phyloP scores from a whole-genome alignment of 495 filamentous ascomycete genomes.

The Penicillium chermesinum region DNA sequence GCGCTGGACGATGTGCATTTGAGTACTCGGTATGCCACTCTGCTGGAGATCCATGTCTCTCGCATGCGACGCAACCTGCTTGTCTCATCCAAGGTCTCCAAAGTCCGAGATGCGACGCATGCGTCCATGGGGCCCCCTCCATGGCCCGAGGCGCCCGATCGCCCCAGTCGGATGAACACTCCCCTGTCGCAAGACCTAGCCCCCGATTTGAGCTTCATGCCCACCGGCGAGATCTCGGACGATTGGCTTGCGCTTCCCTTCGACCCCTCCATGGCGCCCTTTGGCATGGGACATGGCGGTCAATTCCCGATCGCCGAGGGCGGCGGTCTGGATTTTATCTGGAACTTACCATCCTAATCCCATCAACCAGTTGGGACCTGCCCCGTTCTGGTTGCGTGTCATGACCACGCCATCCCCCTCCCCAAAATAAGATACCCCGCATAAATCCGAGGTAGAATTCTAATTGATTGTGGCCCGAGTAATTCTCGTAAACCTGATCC shows the following conservation, averaged over 20 bases:
- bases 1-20: slow-evolving; percentile 50
- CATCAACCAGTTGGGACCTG: too few species aligned
- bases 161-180: slow-evolving; percentile 15
- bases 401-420: too few species aligned
- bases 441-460: too few species aligned
- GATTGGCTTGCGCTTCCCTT: slow-evolving; percentile 52
- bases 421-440: too few species aligned
- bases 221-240: slow-evolving; percentile 39
- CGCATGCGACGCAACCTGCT: slow-evolving; percentile 39
- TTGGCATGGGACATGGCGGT: slow-evolving; percentile 39
- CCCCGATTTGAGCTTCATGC: slow-evolving; percentile 31
- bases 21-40: slow-evolving; percentile 45
- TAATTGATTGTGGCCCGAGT: too few species aligned
- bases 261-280: slow-evolving; percentile 51
- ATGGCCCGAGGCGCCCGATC: slow-evolving; percentile 23
- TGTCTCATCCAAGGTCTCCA: slow-evolving; percentile 30
- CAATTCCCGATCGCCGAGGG: slow-evolving; percentile 48
- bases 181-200: slow-evolving; percentile 25
- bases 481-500: too few species aligned
- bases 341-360: slow-evolving; percentile 44
- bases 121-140: slow-evolving; percentile 30
- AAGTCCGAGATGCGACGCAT: slow-evolving; percentile 21
- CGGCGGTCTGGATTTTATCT: slow-evolving; percentile 47
- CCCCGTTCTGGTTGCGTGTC: too few species aligned
- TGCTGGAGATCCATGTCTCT: slow-evolving; percentile 47